These are phyloP conservation scores for Bacidia rubella DNA, from an alignment of 495 filamentous ascomycete species.

Conservation along the genomic window DNA sequence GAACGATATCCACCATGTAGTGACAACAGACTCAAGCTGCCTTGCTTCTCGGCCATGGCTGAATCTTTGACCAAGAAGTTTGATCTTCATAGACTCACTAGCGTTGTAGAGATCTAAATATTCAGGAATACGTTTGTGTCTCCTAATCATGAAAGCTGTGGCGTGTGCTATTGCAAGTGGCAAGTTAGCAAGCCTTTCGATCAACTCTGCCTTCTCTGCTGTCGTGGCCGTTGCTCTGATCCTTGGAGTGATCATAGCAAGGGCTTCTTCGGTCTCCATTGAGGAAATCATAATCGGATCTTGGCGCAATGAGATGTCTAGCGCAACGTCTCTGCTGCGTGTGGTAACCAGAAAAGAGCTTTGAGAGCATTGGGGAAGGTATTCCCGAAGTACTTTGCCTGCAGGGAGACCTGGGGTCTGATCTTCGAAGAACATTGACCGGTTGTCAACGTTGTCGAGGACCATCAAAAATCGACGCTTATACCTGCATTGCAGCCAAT, in stretches of 20 bases:
- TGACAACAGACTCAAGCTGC: constrained; percentile 30
- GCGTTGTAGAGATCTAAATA: constrained; percentile 28
- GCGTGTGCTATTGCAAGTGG: constrained; percentile 39
- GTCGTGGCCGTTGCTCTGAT: constrained; percentile 13
- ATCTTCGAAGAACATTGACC: constrained; percentile 14
- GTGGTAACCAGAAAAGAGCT: constrained; percentile 31
- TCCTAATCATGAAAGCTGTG: constrained; percentile 31
- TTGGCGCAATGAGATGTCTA: constrained; percentile 22
- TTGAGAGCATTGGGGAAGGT: constrained; percentile 25
- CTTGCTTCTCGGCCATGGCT: constrained; percentile 28
- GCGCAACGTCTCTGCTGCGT: constrained; percentile 19
- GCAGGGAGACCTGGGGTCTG: constrained; percentile 11
- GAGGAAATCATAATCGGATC: constrained; percentile 29
- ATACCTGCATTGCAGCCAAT: constrained; percentile 27
- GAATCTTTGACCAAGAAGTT: constrained; percentile 26
- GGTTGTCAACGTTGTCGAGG: constrained; percentile 34
- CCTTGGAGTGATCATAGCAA: constrained; percentile 29
- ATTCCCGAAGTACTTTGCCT: constrained; percentile 16
- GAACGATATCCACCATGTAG: constrained; percentile 38
- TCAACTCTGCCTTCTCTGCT: constrained; percentile 17
- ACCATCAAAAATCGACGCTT: constrained; percentile 30
- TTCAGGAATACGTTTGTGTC: constrained; percentile 18
- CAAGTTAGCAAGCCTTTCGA: constrained; percentile 29
- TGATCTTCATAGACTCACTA: constrained; percentile 20
- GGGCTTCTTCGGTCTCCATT: constrained; percentile 23